A percentile compares a stretch with the other conserved stretches of the same genome.
Evolutionary conservation across 2,329 filamentous ascomycete genomes (phyloP).

Genomic region (Alternaria sp.): DNA sequence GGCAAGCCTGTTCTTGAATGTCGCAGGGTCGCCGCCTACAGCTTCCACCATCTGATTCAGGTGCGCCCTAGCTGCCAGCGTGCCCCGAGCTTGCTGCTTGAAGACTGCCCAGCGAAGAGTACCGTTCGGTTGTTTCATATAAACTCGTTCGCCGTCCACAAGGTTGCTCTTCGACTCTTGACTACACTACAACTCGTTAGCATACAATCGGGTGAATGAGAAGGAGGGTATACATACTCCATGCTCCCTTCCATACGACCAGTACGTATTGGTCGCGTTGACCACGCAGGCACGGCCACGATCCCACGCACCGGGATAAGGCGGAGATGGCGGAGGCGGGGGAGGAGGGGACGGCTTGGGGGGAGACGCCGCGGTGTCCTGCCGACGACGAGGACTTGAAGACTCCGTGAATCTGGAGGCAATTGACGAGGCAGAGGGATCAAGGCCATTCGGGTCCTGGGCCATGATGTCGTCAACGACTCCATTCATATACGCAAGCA

Average conservation of each 20-base stretch:
- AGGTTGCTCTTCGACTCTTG: background rate
- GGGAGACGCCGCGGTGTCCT: background rate
- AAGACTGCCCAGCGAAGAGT: background rate
- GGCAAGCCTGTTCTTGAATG: background rate
- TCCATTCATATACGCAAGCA: background rate
- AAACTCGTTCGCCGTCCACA: background rate
- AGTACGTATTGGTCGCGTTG: constrained; percentile 4
- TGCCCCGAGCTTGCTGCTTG: background rate
- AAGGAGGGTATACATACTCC: background rate
- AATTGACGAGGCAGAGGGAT: background rate
- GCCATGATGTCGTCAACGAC: background rate
- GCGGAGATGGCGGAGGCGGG: background rate
- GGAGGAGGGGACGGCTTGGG: background rate
- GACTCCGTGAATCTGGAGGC: background rate
- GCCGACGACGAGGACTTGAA: background rate
- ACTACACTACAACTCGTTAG: background rate
- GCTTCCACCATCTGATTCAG: constrained; percentile 5
- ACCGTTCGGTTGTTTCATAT: background rate
- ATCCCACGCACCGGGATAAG: background rate
- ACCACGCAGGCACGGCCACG: background rate
- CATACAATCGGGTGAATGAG: background rate
- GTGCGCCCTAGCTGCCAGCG: background rate
- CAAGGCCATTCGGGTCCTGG: background rate
- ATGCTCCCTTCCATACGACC: background rate
- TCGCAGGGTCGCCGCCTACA: constrained; percentile 3